Conservation (phyloP, 805 yeast species). For the Ogataea siamensis region DNA sequence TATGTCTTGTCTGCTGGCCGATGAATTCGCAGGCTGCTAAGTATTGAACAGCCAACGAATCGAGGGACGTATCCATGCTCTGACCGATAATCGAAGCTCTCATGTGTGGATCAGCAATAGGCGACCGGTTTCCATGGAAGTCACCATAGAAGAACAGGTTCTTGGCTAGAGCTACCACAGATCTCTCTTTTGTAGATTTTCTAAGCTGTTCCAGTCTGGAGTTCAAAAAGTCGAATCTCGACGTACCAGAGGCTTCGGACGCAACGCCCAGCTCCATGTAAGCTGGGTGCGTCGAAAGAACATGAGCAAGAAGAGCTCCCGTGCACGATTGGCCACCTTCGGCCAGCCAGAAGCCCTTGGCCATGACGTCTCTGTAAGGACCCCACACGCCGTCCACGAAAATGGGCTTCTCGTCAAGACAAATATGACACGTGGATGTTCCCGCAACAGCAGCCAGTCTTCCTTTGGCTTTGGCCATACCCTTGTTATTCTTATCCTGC, state of each 20-base stretch:
- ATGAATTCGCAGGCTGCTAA: conserved; percentile 95
- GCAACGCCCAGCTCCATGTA: conserved; percentile 63
- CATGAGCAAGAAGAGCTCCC: conserved; percentile 89
- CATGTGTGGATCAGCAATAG: conserved; percentile 96
- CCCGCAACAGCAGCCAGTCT: conserved; percentile 98
- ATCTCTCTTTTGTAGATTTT: conserved; percentile 53
- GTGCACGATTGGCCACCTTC: conserved; percentile 99
- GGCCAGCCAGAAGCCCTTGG: conserved; percentile 90
- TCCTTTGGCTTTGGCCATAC: conserved; percentile 66
- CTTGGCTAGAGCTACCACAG: conserved; percentile 78
- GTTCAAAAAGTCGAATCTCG: conserved; percentile 83
- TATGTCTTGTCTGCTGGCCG: conserved; percentile 96
- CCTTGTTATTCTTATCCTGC: conserved; percentile 43
- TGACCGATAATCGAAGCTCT: conserved; percentile 89
- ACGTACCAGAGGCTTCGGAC: conserved; percentile 66
- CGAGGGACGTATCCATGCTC: conserved; percentile 83
- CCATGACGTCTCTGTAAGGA: conserved; percentile 90
- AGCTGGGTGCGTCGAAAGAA: conserved; percentile 86
- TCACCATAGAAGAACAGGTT: conserved; percentile 94
- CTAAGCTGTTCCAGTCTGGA: conserved; percentile 66
- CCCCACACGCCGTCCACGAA: conserved; percentile 99
- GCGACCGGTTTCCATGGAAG: conserved; percentile 93
- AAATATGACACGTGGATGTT: conserved; percentile 95
- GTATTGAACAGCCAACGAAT: conserved; percentile 81
- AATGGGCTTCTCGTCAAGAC: conserved; percentile 76